Base-by-base conservation (phyloP, 2,329 filamentous ascomycete genomes). In the Neonectria neomacrospora region DNA sequence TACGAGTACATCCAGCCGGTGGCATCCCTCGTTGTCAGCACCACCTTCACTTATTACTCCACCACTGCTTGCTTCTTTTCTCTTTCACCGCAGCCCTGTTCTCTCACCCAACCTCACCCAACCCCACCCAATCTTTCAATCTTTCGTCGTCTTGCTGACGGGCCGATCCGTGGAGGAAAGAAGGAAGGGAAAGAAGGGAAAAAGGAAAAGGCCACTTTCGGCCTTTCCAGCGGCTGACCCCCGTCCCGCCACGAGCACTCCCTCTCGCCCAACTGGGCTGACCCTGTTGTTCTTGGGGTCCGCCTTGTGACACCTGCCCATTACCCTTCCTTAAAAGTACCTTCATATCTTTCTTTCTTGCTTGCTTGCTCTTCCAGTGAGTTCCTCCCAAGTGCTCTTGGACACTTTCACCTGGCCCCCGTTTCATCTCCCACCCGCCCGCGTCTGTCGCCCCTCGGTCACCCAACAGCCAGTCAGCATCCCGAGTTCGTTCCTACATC, bases 371-470 rank as follows among this genome's bases (percentile, higher is more conserved):
- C 42, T 50, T 20, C 55, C 20, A 34, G 32, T 14, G 32, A 34
- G 12, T 14, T 51, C 47, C n/a, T 50, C 44, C 55, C 37, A 42
- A 47, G 26, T 23, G 18, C 18, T 16, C 28, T 30, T 41, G 23
- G 53, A 50, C 58, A 12, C 39, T 45, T 47, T n/a, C 37, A 4
- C 28, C n/a, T 23, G 30, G 26, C 28, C 26, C 50, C 52, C 45
- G 57, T 57, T 64, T 64, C 62, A 61, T 61, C 53, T 58, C 58
- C 62, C 53, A 22, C 47, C 18, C 18, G 10, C 52, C 22, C n/a
- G 30, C 28, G 28, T 28, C 41, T 34, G 20, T 30, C 45, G 41
- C 45, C 48, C 48, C 34, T 54, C 53, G 34, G 22, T 26, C 26
- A 30, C 30, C n/a, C 47, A 12, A 14, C 23, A 39, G 26, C 57